Conservation (phyloP, 2,329 filamentous ascomycete species). For the Aspergillus amoenus region DNA sequence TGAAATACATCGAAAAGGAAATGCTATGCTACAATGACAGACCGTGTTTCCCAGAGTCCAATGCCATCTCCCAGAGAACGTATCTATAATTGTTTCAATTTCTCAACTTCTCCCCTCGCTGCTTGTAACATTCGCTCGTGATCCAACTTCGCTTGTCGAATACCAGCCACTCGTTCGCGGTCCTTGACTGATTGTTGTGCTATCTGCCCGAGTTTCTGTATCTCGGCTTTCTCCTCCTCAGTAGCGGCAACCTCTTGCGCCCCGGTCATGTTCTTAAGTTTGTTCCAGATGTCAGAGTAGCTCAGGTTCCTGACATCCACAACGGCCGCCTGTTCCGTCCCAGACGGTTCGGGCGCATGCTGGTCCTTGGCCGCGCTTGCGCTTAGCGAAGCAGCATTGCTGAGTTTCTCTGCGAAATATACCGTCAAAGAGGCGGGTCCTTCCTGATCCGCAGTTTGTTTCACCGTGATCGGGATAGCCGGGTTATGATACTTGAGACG, state of each 20-base stretch:
- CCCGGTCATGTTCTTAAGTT: slow-evolving; percentile 42
- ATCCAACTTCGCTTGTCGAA: slow-evolving; percentile 46
- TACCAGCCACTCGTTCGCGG: slow-evolving; percentile 35
- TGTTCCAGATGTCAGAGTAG: slow-evolving; percentile 44
- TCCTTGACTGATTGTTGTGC: slow-evolving; percentile 39
- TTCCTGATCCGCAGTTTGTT: slow-evolving; percentile 60
- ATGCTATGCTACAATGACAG: slow-evolving; percentile 25
- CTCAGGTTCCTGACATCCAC: slow-evolving; percentile 41
- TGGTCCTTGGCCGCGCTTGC: slow-evolving; percentile 28
- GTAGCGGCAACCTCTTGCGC: slow-evolving; percentile 36
- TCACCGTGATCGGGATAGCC: slow-evolving; percentile 75
- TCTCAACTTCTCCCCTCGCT: slow-evolving; percentile 45
- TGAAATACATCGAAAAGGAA: slow-evolving; percentile 16
- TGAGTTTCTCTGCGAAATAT: slow-evolving; percentile 40
- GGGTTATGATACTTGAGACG: slow-evolving; percentile 96
- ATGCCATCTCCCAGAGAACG: slow-evolving; percentile 2
- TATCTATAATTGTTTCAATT: slow-evolving; percentile 36
- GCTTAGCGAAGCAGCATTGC: slow-evolving; percentile 28
- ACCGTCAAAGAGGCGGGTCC: slow-evolving; percentile 41
- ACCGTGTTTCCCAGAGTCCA: slow-evolving; percentile 18
- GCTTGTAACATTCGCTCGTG: slow-evolving; percentile 46
- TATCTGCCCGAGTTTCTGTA: slow-evolving; percentile 37
- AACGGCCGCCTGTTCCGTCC: slow-evolving; percentile 33
- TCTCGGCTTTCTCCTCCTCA: slow-evolving; percentile 36
- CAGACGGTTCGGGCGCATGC: slow-evolving; percentile 33